Evolutionary conservation across 352 stramenopile species (phyloP).

Genomic region (Phytophthora constricta): DNA sequence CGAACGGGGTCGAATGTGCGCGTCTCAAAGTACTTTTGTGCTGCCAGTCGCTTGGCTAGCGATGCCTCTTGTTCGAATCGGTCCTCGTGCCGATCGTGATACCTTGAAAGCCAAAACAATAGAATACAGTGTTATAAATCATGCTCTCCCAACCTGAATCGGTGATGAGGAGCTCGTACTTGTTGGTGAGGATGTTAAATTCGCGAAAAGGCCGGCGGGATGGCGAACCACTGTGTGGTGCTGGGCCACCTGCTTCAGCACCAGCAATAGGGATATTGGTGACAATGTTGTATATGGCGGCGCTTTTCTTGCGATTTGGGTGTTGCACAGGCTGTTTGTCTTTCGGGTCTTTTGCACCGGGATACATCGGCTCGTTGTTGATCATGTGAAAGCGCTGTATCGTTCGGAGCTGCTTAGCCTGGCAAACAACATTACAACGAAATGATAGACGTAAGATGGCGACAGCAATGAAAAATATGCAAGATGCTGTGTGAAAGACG

Average conservation of each 20-base stretch:
- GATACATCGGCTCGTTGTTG: constrained; percentile 64
- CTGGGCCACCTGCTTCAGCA: not conserved
- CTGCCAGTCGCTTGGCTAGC: constrained; percentile 55
- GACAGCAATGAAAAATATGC: not conserved
- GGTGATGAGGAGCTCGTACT: constrained; percentile 40
- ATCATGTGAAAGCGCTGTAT: constrained; percentile 75
- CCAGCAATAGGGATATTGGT: constrained; percentile 48
- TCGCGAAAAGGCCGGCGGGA: constrained; percentile 53
- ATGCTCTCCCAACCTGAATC: no score
- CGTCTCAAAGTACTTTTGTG: constrained; percentile 72
- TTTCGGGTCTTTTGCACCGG: constrained; percentile 50
- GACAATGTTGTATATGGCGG: constrained; percentile 68
- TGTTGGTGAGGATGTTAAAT: constrained; percentile 83
- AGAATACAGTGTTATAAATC: no score
- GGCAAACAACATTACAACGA: constrained; percentile 2
- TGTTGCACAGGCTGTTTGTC: constrained; percentile 45
- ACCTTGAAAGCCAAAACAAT: constrained; percentile 27
- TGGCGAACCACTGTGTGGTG: constrained; percentile 19
- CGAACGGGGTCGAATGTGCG: constrained; percentile 71
- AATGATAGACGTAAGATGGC: not conserved
- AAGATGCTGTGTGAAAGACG: not conserved
- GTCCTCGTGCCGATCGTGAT: constrained; percentile 61
- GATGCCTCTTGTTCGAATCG: constrained; percentile 41
- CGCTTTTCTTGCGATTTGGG: constrained; percentile 42
- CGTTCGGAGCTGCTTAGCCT: constrained; percentile 69